phyloP scores from a whole-genome alignment of 108 stramenopile genomes.

The Cyclostephanos invisitatus region DNA sequence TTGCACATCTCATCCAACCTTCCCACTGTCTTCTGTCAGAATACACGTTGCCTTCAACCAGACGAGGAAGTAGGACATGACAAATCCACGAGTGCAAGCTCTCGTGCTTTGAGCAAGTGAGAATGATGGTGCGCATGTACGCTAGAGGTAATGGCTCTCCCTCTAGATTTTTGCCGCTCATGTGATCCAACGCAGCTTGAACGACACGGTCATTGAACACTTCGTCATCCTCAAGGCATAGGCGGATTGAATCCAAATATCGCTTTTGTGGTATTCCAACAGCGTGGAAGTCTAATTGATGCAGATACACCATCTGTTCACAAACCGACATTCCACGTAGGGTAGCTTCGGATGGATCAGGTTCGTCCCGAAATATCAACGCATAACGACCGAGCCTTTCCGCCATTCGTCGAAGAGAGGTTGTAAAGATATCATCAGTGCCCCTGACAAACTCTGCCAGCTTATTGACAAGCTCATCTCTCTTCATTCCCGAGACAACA shows the following conservation, averaged over 20 bases:
- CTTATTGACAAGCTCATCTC: slow-evolving; percentile 59
- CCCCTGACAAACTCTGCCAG: slow-evolving; percentile 75
- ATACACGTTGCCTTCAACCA: slow-evolving; percentile 86
- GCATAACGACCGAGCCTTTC: slow-evolving; percentile 73
- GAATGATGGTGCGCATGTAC: slow-evolving; percentile 89
- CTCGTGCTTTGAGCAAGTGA: slow-evolving; percentile 86
- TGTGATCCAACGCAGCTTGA: slow-evolving; percentile 77
- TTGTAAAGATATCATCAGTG: slow-evolving; percentile 71
- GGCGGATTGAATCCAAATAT: slow-evolving; percentile 73
- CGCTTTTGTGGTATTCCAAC: slow-evolving; percentile 78
- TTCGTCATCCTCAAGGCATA: slow-evolving; percentile 79
- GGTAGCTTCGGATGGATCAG: slow-evolving; percentile 54
- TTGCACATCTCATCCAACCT: slow-evolving; percentile 91
- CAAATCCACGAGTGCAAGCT: slow-evolving; percentile 88
- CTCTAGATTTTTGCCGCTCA: slow-evolving; percentile 73
- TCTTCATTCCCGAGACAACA: slow-evolving; percentile 67
- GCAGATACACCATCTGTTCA: slow-evolving; percentile 83
- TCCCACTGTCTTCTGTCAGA: slow-evolving; percentile 80
- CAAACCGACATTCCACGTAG: slow-evolving; percentile 82
- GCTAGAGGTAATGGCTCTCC: slow-evolving; percentile 77
- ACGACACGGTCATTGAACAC: slow-evolving; percentile 80
- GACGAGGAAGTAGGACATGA: slow-evolving; percentile 73
- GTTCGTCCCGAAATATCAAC: slow-evolving; percentile 82
- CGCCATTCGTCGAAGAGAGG: slow-evolving; percentile 72
- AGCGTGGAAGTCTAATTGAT: slow-evolving; percentile 79